Conservation (phyloP, 1,284 basidiomycete genomes). For the Bjerkandera adusta region DNA sequence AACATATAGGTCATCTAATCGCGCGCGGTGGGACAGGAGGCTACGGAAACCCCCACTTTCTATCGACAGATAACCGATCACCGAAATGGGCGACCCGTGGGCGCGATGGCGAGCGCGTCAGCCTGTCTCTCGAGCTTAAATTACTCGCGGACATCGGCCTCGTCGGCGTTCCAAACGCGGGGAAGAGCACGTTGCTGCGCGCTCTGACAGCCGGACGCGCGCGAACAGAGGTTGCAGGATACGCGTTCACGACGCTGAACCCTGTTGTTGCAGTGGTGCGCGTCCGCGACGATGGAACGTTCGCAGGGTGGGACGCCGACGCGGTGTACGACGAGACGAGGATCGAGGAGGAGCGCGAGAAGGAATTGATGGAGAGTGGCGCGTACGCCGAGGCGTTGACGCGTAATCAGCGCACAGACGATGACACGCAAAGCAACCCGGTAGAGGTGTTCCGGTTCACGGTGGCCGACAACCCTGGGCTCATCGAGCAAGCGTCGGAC, state of each 20-base stretch:
- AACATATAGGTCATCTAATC: slow-evolving; percentile 63
- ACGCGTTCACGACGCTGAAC: slow-evolving; percentile 94
- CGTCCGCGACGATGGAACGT: slow-evolving; percentile 79
- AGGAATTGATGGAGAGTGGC: slow-evolving; percentile 46
- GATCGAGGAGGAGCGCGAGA: slow-evolving; percentile 54
- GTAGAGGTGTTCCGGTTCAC: slow-evolving; percentile 85
- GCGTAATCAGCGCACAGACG: slow-evolving; percentile 36
- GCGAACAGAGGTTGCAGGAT: slow-evolving; percentile 79
- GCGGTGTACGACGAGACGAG: slow-evolving; percentile 71
- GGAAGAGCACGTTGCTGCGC: slow-evolving; percentile 87
- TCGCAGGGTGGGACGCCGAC: slow-evolving; percentile 55
- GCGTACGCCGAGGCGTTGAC: slow-evolving; percentile 48
- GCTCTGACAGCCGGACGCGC: slow-evolving; percentile 85
- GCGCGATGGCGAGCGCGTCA: slow-evolving; percentile 77
- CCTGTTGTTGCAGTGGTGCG: slow-evolving; percentile 94
- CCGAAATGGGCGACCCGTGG: slow-evolving; percentile 85
- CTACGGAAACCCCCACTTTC: slow-evolving; percentile 88
- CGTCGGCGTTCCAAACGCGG: slow-evolving; percentile 95
- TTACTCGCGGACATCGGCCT: slow-evolving; percentile 92
- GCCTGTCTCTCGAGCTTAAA: slow-evolving; percentile 92
- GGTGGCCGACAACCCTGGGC: slow-evolving; percentile 96
- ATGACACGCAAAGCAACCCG: slow-evolving; percentile 16
- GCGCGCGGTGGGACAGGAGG: slow-evolving; percentile 84
- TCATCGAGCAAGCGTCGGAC: slow-evolving; percentile 82
- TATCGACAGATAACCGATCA: slow-evolving; percentile 63